phyloP scores from a whole-genome alignment of 805 yeast species.

The Schizosaccharomyces lindneri region DNA sequence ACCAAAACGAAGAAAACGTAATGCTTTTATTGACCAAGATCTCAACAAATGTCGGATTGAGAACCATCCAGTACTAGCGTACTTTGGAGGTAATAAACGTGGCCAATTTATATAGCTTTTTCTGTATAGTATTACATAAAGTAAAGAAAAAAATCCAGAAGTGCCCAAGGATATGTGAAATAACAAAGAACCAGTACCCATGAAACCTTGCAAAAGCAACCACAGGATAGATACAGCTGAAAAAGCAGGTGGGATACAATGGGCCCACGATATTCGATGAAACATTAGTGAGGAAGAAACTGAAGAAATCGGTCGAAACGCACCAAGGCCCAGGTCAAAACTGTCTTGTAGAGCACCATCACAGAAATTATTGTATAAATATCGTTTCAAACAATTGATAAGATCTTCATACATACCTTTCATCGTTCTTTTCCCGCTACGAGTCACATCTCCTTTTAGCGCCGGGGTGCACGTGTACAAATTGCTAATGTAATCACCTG shows the following conservation, averaged over 20 bases:
- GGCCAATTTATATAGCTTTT: neutral
- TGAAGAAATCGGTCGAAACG: neutral
- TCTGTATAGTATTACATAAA: neutral
- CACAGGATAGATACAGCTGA: neutral
- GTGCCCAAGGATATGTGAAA: neutral
- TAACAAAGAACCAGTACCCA: neutral
- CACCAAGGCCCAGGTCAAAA: neutral
- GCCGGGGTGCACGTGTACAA: conserved; percentile 96
- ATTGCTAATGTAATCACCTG: conserved; percentile 77
- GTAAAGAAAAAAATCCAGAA: neutral
- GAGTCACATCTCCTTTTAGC: conserved; percentile 82
- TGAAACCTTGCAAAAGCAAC: neutral
- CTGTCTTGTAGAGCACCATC: neutral
- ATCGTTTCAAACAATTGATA: neutral
- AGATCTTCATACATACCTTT: neutral
- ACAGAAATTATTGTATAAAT: neutral
- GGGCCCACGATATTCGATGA: neutral
- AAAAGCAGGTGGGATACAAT: neutral
- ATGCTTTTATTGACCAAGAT: neutral
- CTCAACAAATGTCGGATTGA: neutral
- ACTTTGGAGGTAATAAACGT: neutral
- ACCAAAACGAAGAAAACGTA: neutral
- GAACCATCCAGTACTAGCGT: neutral
- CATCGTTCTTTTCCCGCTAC: neutral
- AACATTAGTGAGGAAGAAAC: neutral